A percentile compares a stretch with the other conserved stretches of the same genome.
Conservation (phyloP, 176 grass and related monocot genomes). For the Puya raimondii region DNA sequence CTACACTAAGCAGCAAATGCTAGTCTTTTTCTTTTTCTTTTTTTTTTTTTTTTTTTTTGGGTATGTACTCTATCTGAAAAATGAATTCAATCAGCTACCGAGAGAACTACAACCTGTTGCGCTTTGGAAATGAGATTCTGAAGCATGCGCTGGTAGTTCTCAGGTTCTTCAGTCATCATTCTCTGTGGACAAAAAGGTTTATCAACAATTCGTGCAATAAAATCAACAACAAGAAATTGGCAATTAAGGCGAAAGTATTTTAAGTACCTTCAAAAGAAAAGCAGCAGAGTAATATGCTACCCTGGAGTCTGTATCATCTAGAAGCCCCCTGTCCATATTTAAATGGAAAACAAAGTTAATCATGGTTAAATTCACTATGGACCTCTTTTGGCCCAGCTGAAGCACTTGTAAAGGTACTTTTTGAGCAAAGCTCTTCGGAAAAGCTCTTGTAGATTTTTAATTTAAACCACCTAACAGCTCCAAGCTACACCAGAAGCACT, state of each 20-base stretch:
- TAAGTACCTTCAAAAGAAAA: slow-evolving; percentile 88
- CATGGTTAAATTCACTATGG: not conserved
- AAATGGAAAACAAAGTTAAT: slow-evolving; percentile 10
- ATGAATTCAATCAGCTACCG: not conserved
- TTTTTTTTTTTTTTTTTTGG: too few relatives aligned
- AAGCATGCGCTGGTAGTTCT: slow-evolving; percentile 88
- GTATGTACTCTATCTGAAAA: not conserved
- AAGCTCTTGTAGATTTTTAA: too few relatives aligned
- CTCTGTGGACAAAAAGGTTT: slow-evolving; percentile 42
- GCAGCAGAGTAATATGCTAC: slow-evolving; percentile 99
- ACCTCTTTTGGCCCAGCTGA: too few relatives aligned
- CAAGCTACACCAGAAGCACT: too few relatives aligned
- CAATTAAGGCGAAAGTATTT: slow-evolving; percentile 1
- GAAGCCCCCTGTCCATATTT: slow-evolving; percentile 56
- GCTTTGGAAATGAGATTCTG: slow-evolving; percentile 88
- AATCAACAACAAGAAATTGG: slow-evolving; percentile 23
- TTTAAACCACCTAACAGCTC: too few relatives aligned
- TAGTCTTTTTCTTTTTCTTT: not conserved
- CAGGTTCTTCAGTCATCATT: slow-evolving; percentile 99
- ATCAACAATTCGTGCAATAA: not conserved
- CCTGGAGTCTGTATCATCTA: slow-evolving; percentile 92
- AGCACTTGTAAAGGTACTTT: too few relatives aligned
- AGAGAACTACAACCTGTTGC: slow-evolving; percentile 55
- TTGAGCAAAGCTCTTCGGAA: too few relatives aligned
- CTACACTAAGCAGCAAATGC: slow-evolving; percentile 19